Percentiles rank a stretch among this genome's conserved stretches.
phyloP scores from a whole-genome alignment of 768 basidiomycete genomes.

The Podaxis carcinomalis region DNA sequence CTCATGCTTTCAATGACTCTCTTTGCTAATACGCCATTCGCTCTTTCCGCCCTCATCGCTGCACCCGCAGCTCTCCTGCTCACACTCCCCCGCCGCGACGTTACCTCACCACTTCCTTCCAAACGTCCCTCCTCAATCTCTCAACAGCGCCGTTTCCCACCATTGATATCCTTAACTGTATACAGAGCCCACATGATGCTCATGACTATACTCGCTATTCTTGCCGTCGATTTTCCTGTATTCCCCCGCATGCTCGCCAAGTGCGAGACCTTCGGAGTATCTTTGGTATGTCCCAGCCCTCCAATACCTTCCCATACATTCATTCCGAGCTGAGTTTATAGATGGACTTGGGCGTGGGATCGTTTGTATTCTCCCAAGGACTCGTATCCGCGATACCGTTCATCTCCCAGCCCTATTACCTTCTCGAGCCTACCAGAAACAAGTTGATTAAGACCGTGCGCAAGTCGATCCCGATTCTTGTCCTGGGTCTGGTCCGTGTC shows the following conservation, averaged over 20 bases:
- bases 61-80: conserved; percentile 43
- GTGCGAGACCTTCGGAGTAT: conserved; percentile 92
- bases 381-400: conserved; percentile 84
- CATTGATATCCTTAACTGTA: conserved; percentile 73
- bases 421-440: conserved; percentile 41
- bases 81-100: conserved; percentile 34
- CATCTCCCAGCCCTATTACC: conserved; percentile 54
- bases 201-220: conserved; percentile 84
- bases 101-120: conserved; percentile 52
- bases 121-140: conserved; percentile 23
- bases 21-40: conserved; percentile 53
- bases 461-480: conserved; percentile 64
- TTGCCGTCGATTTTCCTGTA: conserved; percentile 93
- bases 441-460: conserved; percentile 49
- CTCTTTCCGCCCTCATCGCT: conserved; percentile 47
- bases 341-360: conserved; percentile 99
- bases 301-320: background rate
- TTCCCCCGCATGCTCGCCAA: conserved; percentile 89
- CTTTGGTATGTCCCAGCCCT: conserved; percentile 56
- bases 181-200: conserved; percentile 96
- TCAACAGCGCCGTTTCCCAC: conserved; percentile 25
- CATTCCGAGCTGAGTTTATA: conserved; percentile 26
- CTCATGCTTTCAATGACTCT: conserved; percentile 78
- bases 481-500: conserved; percentile 74
- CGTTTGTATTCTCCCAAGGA: conserved; percentile 96